Evolutionary conservation across 768 basidiomycete genomes (phyloP), one percentile per base, ranked within the genome.

Genomic region (Hericium coralloides): DNA sequence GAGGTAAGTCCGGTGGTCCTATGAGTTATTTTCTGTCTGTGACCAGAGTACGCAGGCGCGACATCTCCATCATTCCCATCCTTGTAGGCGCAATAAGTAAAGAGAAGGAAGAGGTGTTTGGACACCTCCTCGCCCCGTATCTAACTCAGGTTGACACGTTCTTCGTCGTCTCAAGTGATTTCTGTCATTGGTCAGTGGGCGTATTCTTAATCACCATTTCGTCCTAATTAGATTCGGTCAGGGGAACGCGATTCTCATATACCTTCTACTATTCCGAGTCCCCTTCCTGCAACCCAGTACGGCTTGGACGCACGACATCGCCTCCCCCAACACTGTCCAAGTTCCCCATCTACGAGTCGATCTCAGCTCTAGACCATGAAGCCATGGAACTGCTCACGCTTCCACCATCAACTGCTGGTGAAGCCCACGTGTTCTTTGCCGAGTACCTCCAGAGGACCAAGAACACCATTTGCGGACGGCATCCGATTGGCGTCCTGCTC

Each of bases 401-500:
- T 54, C 79, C 83, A 5, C 76, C 81, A 2, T 70, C 70, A n/a
- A 75, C 73, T 31, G 81, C 81, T 0, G 68, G 68, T 8, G 69
- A 75, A 25, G 81, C 86, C 0, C 90, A 92, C 63, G 59, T 60
- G 3, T 68, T 74, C 20, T 95, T 94, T 65, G 74, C 81, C 1
- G 72, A 74, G 6, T 93, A 94, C 67, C 77, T 92, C 1, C 66
- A 73, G 12, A 72, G 75, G 57, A 95, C 92, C 37, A 82, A 86
- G 72, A 99, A 99, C 72, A 98, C 97, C 0, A 97, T 99, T 48
- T 99, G 97, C 67, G 97, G 97, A 3, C 78, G 97, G 39, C 94
- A 98, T 65, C 93, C 97, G 1, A 98, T 99, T 53, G 92, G 93
- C 0, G 90, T 98, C 4, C 74, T 99, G 2, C 75, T 98, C 15